A percentile compares a stretch with the other conserved stretches of the same genome.
phyloP scores from a whole-genome alignment of 164 flowering plant genomes.

The Sextonia rubra region DNA sequence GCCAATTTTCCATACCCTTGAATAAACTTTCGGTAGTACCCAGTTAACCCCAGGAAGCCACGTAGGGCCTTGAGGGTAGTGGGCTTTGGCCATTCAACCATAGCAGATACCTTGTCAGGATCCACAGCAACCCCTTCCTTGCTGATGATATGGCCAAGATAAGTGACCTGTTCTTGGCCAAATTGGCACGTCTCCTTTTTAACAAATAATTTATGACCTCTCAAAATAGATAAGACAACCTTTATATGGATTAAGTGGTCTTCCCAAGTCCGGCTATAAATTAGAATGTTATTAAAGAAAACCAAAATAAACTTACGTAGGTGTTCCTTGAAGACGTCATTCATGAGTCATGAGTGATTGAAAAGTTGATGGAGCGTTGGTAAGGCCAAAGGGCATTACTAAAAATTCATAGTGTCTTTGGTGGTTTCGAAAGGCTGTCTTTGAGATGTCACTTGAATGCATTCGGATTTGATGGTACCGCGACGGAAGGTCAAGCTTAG shows the following conservation, averaged over 20 bases:
- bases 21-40: not conserved
- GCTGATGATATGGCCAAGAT: not conserved
- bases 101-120: not conserved
- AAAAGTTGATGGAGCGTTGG: no score
- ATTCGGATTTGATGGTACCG: no score
- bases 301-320: no score
- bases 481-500: no score
- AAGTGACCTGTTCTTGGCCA: not conserved
- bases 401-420: no score
- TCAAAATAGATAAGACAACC: not conserved
- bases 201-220: not conserved
- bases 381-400: no score
- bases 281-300: no score
- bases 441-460: no score
- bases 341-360: no score
- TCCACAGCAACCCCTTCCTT: not conserved
- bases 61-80: not conserved
- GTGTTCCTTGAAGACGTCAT: no score
- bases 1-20: not conserved
- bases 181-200: not conserved
- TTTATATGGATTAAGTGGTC: not conserved
- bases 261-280: not conserved
- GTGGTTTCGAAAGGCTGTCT: no score
- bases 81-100: conserved; percentile 9
- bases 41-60: not conserved